Evolutionary conservation across 495 filamentous ascomycete genomes (phyloP), one percentile per base, ranked within the genome.

Genomic region (Hamigera avellanea): DNA sequence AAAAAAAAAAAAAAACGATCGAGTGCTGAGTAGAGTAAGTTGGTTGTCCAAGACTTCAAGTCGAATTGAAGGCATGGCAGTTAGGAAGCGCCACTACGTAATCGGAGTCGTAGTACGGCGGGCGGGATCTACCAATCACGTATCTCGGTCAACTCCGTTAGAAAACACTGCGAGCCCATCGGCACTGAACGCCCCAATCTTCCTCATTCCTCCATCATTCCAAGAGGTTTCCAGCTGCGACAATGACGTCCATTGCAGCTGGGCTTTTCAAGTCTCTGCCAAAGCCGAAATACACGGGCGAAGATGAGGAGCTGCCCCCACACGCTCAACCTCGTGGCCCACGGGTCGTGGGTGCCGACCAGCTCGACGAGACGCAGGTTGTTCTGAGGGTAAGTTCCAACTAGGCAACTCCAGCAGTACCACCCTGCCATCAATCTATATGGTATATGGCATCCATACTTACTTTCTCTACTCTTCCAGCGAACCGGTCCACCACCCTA

Each of bases 401-500:
- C 5, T 30, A 9, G 9, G 21, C n/a, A n/a, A n/a, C n/a, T n/a
- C n/a, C n/a, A n/a, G n/a, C n/a, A n/a, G n/a, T n/a, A n/a, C n/a
- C n/a, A n/a, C n/a, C n/a, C n/a, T n/a, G n/a, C n/a, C n/a, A n/a
- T n/a, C n/a, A n/a, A n/a, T n/a, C n/a, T n/a, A n/a, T n/a, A n/a
- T n/a, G n/a, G n/a, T 12, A 32, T 7, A 35, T 26, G 12, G 16
- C 18, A 27, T 12, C n/a, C n/a, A n/a, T n/a, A n/a, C n/a, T n/a
- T n/a, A n/a, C n/a, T n/a, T n/a, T n/a, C n/a, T 21, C 23, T 27
- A 28, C 8, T 6, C 19, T 14, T 36, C 6, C 60, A 93, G 79
- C 81, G 76, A 61, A 70, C 68, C 30, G 87, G 91, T 7, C 91
- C 91, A 27, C 86, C 93, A 4, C 74, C 87, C 2, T 93, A 95